Evolutionary conservation across 2,329 filamentous ascomycete species (phyloP).

Genomic region (Thelonectria blattea): DNA sequence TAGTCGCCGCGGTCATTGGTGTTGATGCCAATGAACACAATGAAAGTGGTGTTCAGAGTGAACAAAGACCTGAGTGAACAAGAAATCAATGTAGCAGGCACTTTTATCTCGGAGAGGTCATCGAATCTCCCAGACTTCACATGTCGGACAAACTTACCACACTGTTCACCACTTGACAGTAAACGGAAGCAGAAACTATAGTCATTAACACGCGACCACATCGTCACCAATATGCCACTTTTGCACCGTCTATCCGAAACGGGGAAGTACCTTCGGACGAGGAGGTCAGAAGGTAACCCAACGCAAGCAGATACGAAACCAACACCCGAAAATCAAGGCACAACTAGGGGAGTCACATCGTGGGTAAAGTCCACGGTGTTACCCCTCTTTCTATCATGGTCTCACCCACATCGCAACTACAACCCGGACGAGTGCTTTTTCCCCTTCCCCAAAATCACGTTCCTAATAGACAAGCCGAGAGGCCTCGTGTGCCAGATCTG

Average conservation of each 20-base stretch:
- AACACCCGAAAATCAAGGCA: neutral
- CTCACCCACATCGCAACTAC: conserved; percentile 27
- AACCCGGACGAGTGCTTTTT: conserved; percentile 32
- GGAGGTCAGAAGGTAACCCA: neutral
- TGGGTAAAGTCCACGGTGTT: conserved; percentile 19
- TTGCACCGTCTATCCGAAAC: neutral
- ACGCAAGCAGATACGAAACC: neutral
- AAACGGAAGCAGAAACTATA: neutral
- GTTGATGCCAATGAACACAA: no score
- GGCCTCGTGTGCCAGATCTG: conserved; percentile 38
- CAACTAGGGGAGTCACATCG: neutral
- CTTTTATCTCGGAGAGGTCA: neutral
- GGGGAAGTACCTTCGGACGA: neutral
- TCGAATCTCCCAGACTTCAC: neutral
- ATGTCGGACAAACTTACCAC: neutral
- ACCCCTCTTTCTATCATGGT: conserved; percentile 25
- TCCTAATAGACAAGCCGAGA: conserved; percentile 36
- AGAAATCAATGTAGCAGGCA: neutral
- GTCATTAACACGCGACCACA: neutral
- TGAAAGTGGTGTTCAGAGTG: neutral
- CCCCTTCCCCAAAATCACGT: conserved; percentile 39
- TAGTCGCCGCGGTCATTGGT: neutral
- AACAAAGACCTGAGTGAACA: neutral
- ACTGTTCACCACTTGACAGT: neutral
- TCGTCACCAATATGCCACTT: neutral